Evolutionary conservation across 1,284 basidiomycete species (phyloP).

Genomic region (Tylopilus orsonianus): DNA sequence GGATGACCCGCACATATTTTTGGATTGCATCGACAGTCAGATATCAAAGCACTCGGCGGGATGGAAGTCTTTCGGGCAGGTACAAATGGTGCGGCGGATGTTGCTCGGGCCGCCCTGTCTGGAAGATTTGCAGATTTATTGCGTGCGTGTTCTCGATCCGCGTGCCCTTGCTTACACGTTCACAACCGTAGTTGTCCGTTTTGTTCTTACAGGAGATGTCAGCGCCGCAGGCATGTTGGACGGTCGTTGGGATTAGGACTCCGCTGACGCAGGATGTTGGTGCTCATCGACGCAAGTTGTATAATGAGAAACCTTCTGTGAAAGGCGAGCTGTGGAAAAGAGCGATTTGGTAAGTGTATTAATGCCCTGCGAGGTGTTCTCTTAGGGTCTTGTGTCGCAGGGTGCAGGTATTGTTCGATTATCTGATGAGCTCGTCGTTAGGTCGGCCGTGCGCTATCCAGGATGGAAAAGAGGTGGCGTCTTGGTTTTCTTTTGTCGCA

Average conservation of each 20-base stretch:
- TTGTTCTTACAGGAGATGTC: constrained; percentile 59
- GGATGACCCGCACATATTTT: constrained; percentile 59
- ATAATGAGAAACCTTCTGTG: constrained; percentile 38
- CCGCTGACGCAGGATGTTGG: constrained; percentile 69
- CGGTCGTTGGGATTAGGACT: constrained; percentile 67
- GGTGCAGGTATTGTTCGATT: constrained; percentile 64
- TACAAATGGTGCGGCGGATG: constrained; percentile 49
- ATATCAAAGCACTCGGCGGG: constrained; percentile 54
- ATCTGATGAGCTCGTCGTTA: constrained; percentile 65
- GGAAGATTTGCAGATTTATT: constrained; percentile 60
- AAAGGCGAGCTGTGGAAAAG: constrained; percentile 76
- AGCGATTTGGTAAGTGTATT: constrained; percentile 66
- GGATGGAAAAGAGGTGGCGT: constrained; percentile 83
- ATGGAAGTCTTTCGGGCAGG: constrained; percentile 74
- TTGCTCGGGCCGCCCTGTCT: constrained; percentile 52
- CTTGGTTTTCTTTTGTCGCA: not conserved
- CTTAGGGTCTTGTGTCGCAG: constrained; percentile 21
- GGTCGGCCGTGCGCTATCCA: constrained; percentile 83
- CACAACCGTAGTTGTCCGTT: constrained; percentile 39
- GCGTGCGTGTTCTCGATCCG: constrained; percentile 33
- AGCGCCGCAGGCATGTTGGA: constrained; percentile 72
- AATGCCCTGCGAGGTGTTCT: not conserved
- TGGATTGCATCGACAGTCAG: constrained; percentile 38
- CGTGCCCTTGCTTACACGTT: not conserved
- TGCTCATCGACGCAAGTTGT: constrained; percentile 55